Evolutionary conservation across 805 yeast genomes (phyloP).

Genomic region (Starmerella cellae): DNA sequence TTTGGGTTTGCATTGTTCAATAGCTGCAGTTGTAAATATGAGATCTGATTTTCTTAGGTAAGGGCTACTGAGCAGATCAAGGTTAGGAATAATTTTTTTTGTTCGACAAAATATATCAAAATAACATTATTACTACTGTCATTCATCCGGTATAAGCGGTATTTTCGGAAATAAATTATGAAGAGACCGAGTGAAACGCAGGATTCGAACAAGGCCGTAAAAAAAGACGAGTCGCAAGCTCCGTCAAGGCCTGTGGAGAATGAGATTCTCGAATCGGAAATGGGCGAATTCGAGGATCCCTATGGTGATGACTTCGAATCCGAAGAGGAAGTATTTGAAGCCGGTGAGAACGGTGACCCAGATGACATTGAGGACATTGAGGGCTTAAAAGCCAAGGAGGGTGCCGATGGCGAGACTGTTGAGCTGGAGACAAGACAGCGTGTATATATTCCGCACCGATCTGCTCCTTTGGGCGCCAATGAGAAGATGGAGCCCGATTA

Average conservation of each 20-base stretch:
- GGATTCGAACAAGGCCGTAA: constrained; percentile 7
- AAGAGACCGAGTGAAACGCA: constrained; percentile 16
- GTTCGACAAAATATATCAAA: not conserved
- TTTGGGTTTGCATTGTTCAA: too few species aligned
- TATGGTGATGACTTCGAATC: constrained; percentile 78
- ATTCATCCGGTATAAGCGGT: too few species aligned
- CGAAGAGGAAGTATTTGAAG: constrained; percentile 50
- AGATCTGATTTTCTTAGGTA: too few species aligned
- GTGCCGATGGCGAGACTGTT: constrained; percentile 23
- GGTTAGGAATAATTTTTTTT: constrained; percentile 6
- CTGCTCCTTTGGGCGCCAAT: constrained; percentile 85
- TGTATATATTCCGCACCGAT: constrained; percentile 75
- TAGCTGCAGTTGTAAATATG: too few species aligned
- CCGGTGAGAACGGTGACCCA: constrained; percentile 81
- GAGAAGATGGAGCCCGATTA: constrained; percentile 96
- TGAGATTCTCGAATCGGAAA: constrained; percentile 23
- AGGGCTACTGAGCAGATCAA: too few species aligned
- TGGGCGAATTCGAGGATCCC: constrained; percentile 43
- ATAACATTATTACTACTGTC: not conserved
- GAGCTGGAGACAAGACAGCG: constrained; percentile 25
- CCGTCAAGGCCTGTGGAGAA: constrained; percentile 4
- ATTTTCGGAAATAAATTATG: too few species aligned
- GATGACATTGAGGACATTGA: constrained; percentile 54
- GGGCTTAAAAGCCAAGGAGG: constrained; percentile 25
- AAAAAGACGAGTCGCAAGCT: constrained; percentile 4